Conservation (phyloP, 208 protist species). For the Leptomonas seymouri region DNA sequence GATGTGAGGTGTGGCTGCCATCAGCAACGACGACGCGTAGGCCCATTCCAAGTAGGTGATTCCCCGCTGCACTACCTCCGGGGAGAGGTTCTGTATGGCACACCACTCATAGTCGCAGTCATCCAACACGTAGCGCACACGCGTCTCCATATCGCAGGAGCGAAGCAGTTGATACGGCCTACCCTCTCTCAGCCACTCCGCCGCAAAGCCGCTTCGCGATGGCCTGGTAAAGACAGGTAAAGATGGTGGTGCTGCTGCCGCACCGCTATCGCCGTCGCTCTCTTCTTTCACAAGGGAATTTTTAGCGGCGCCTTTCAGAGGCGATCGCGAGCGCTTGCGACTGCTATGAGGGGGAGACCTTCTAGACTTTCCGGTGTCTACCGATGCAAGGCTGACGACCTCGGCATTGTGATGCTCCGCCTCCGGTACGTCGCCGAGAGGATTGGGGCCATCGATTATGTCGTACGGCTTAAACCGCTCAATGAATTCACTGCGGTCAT, state of each 20-base stretch:
- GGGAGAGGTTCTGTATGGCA: conserved; percentile 22
- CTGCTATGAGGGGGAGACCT: conserved; percentile 1
- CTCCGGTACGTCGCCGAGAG: conserved; percentile 34
- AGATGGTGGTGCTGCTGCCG: background rate
- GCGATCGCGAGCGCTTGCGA: conserved; percentile 12
- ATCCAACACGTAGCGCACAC: conserved; percentile 63
- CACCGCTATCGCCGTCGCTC: background rate
- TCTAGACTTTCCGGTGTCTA: background rate
- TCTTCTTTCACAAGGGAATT: conserved; percentile 4
- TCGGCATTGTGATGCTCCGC: background rate
- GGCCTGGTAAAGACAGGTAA: conserved; percentile 9
- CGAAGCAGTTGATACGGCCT: conserved; percentile 57
- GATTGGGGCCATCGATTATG: conserved; percentile 69
- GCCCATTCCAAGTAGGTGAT: conserved; percentile 74
- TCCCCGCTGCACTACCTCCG: conserved; percentile 42
- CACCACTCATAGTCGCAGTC: conserved; percentile 80
- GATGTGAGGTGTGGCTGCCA: conserved; percentile 10
- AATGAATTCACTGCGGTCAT: conserved; percentile 38
- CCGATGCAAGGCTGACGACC: background rate
- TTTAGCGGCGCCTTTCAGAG: conserved; percentile 7
- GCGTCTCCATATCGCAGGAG: conserved; percentile 48
- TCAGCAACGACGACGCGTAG: conserved; percentile 54
- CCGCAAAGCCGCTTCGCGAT: conserved; percentile 40
- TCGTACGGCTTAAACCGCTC: conserved; percentile 60
- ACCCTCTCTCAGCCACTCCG: conserved; percentile 17